Evolutionary conservation across 176 grass and related monocot species (phyloP), one percentile per base, ranked within the genome.

Genomic region (Typha latifolia): DNA sequence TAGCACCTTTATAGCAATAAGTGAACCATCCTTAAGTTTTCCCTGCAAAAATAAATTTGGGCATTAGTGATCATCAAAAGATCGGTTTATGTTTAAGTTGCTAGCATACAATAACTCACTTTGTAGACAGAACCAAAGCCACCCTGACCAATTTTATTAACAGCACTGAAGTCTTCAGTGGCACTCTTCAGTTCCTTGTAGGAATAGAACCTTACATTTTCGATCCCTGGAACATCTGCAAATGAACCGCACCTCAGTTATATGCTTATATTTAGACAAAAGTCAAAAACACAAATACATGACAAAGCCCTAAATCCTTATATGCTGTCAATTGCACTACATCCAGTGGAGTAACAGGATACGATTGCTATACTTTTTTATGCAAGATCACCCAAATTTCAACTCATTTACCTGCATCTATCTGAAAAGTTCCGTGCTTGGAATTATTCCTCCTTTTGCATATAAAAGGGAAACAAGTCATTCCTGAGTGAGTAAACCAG

Each of bases 1-100:
- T 49, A 96, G 88, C 37, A 96, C 92, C 77, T 96, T 96, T 63
- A 96, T 88, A 32, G 92, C 92, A 59, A 96, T 84, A 61, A 82
- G 71, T 12, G 77, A 79, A 5, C 88, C 82, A 63, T 91, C 80
- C 37, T 62, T 84, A 24, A 96, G 77, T 31, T 82, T 91, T 53
- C 88, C 92, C 92, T 96, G 73, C 48, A 77, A 47, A 86, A 62
- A 55, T 79, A 2, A 62, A 15, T 49, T 47, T 12, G 49, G 48
- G 32, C 14, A 62, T 73, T 18, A 73, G 50, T 61, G 68, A 20
- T 61, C 68, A 66, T 47, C 51, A 56, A 56, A 56, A 15, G 15
- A n/a, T 55, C 51, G 0, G 51, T 55, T 56, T 5, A 59, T 14
- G 6, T 59, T 9, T 7, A 59, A 59, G 16, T 59, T 21, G 53